A percentile compares a stretch with the other conserved stretches of the same genome.
phyloP scores from a whole-genome alignment of 208 protist species.

The Trypanosomatidae sp. region DNA sequence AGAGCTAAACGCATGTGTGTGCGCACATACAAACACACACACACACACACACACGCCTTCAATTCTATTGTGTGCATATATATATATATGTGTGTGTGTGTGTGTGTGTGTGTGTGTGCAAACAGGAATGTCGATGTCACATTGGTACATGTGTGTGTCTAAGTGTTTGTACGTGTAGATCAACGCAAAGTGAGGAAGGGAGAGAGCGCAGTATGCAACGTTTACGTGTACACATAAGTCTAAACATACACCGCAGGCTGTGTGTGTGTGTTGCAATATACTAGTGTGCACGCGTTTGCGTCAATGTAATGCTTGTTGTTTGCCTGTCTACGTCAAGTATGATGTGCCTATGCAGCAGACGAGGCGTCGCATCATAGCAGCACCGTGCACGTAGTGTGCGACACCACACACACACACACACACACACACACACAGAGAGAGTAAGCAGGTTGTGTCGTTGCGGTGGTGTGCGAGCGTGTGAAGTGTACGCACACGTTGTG shows the following conservation, averaged over 20 bases:
- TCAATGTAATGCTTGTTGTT: too few relatives aligned
- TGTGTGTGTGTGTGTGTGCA: neutral
- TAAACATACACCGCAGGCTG: neutral
- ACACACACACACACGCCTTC: neutral
- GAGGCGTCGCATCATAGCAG: too few relatives aligned
- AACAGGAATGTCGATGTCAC: slow-evolving; percentile 2
- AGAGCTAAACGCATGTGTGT: slow-evolving; percentile 32
- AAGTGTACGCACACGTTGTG: too few relatives aligned
- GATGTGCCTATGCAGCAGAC: too few relatives aligned
- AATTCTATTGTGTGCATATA: neutral
- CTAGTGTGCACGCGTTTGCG: too few relatives aligned
- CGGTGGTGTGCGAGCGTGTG: too few relatives aligned
- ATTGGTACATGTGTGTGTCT: neutral
- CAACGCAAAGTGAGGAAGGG: neutral
- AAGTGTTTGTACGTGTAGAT: neutral
- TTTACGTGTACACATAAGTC: slow-evolving; percentile 2
- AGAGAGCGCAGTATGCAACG: neutral
- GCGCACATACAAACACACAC: too few relatives aligned
- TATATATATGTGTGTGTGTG: slow-evolving; percentile 6
- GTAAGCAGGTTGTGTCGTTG: too few relatives aligned
- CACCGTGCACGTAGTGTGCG: too few relatives aligned
- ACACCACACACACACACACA: too few relatives aligned
- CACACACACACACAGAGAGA: too few relatives aligned
- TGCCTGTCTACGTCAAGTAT: too few relatives aligned
- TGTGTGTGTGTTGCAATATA: slow-evolving; percentile 4